phyloP scores from a whole-genome alignment of 23 red algal species.

The Agarophyton chilense region DNA sequence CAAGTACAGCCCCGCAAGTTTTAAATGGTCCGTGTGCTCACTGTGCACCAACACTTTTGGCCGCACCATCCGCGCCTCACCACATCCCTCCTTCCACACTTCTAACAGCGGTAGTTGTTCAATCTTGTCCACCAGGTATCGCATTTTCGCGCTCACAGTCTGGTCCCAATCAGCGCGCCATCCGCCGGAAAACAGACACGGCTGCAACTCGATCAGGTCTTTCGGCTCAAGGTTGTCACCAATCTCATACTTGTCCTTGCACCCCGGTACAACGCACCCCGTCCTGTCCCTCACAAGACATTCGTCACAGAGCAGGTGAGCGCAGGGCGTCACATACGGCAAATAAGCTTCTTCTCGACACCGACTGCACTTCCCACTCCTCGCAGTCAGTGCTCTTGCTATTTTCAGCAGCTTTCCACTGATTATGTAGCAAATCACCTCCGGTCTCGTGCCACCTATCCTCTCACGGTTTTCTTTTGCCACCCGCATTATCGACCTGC shows the following conservation, averaged over 20 bases:
- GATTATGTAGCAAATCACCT: neutral
- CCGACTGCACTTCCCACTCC: constrained; percentile 15
- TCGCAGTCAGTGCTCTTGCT: constrained; percentile 1
- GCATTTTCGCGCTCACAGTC: constrained; percentile 70
- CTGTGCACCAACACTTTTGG: constrained; percentile 88
- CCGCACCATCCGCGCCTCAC: neutral
- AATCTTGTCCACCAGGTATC: constrained; percentile 75
- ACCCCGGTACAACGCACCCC: constrained; percentile 24
- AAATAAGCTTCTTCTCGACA: neutral
- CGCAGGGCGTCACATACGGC: constrained; percentile 58
- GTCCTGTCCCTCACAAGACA: constrained; percentile 37
- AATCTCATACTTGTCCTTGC: constrained; percentile 1
- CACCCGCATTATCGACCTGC: neutral
- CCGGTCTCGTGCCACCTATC: neutral
- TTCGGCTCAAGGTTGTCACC: constrained; percentile 45
- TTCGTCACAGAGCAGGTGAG: constrained; percentile 53
- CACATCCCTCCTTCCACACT: neutral
- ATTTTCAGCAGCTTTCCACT: constrained; percentile 52
- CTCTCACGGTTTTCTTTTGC: neutral
- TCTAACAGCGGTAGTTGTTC: constrained; percentile 35
- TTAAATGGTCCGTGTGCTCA: constrained; percentile 69
- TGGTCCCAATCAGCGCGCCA: constrained; percentile 73
- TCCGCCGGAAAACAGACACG: constrained; percentile 46
- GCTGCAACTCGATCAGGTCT: constrained; percentile 90
- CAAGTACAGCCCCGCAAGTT: constrained; percentile 46